Base-by-base conservation (phyloP, 2,329 filamentous ascomycete genomes). In the Clonostachys rhizophaga region DNA sequence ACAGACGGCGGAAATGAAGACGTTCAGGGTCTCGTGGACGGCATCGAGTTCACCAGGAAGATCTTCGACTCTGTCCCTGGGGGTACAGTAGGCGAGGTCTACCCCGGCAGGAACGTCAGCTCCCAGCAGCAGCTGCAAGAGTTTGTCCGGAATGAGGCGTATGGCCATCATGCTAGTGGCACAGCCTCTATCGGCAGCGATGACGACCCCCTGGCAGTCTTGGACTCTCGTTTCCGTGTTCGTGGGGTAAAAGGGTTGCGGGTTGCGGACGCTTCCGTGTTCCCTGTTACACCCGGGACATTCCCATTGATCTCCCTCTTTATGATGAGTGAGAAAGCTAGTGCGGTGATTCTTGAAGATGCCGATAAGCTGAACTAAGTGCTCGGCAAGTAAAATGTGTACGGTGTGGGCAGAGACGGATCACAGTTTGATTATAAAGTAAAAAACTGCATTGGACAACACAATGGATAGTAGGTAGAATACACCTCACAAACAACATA, bases 231-330 rank as follows among this genome's bases (percentile, higher is more conserved):
- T 45, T 81, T 83, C 58, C 67, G 70, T 17, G 79, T 84, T 5
- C 66, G 74, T 16, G 78, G 78, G 2, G 72, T 80, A 0, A 59
- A 68, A 2, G 71, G 72, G 0, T 62, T 84, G 44, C 66, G 81
- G 5, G 80, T 83, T 6, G 80, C 84, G 2, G 81, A 84, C 64
- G 80, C 77, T 0, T 75, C 69, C n/a, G 66, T 75, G 6, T 83
- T 78, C 49, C 77, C 79, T 2, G 67, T 65, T 47, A 75, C 60
- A 16, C 62, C 63, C 1, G 79, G 78, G 6, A 70, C 69, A 6
- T 81, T 75, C 54, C 70, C 72, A 42, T 63, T 67, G 1, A 50
- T 75, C 2, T 68, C 77, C 3, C 72, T 71, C 2, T 80, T 76
- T 55, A 76, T 81, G 67, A 63, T 80, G 16, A 71, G 69, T 24